These are phyloP conservation scores for Halophytophthora batemanensis DNA, from an alignment of 352 stramenopile species.

Conservation along the genomic window DNA sequence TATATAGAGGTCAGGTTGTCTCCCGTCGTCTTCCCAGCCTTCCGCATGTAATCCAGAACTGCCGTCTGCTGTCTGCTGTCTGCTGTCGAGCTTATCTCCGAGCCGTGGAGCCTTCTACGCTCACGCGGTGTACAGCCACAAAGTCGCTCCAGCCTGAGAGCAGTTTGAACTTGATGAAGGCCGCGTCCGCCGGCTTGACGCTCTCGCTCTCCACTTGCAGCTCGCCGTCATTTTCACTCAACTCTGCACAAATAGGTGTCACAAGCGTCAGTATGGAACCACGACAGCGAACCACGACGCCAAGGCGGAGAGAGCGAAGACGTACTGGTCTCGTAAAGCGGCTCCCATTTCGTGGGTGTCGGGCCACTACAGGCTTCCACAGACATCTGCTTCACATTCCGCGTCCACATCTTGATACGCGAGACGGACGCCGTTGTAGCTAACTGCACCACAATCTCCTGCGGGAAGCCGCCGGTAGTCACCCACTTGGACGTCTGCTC, in stretches of 20 bases:
- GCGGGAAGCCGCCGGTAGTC: slow-evolving; percentile 77
- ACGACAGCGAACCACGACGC: background rate
- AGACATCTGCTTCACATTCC: slow-evolving; percentile 66
- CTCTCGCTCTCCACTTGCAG: slow-evolving; percentile 77
- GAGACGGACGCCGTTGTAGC: slow-evolving; percentile 75
- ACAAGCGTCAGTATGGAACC: slow-evolving; percentile 1
- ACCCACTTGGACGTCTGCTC: slow-evolving; percentile 79
- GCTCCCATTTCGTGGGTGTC: slow-evolving; percentile 78
- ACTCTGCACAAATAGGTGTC: slow-evolving; percentile 47
- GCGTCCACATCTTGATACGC: slow-evolving; percentile 77
- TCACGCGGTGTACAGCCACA: slow-evolving; percentile 69
- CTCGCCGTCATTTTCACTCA: slow-evolving; percentile 79
- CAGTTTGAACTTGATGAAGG: slow-evolving; percentile 85
- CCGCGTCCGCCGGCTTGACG: slow-evolving; percentile 66
- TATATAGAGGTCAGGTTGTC: slow-evolving; percentile 21
- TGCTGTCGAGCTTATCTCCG: slow-evolving; percentile 31
- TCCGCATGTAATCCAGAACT: too few relatives aligned
- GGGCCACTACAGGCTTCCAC: slow-evolving; percentile 69
- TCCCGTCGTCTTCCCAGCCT: too few relatives aligned
- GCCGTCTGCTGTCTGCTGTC: background rate
- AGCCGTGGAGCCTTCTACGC: slow-evolving; percentile 69
- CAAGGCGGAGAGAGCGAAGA: background rate
- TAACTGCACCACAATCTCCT: slow-evolving; percentile 80
- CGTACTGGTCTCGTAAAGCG: slow-evolving; percentile 72
- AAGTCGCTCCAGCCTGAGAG: slow-evolving; percentile 84